Evolutionary conservation across 345 rosid genomes (phyloP), one percentile per base, ranked within the genome.

Genomic region (Dipteronia dyeriana): DNA sequence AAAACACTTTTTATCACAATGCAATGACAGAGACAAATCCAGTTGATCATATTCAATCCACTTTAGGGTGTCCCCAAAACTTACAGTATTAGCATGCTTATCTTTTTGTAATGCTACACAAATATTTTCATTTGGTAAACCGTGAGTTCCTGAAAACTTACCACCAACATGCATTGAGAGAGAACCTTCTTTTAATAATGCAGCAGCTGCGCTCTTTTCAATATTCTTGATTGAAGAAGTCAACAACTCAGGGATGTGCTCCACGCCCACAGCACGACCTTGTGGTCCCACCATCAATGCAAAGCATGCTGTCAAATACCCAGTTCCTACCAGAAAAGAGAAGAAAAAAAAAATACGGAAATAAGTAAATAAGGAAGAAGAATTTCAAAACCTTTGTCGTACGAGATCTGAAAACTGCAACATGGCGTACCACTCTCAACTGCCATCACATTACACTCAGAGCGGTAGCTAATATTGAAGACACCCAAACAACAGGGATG

Each of bases 301-400:
- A 85, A 97, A 92, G 87, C 97, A 97, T 65, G 94, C 98, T 26
- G 97, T 91, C 80, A 97, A 87, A 79, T 97, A 97, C 22, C 99
- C 98, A 11, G 95, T 94, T 61, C 98, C 99, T 96, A 79, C 47
- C 82, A 26, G 23, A 66, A 68, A 76, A 26, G 13, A n/a, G 26
- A 7, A 10, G 45, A 5, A 39, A 7, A 56, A 17, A 56, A 8
- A 6, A 56, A 13, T 0, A 34, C 0, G 54, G 57, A 53, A 16
- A 53, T 53, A 53, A 53, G 20, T 16, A 53, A 3, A 14, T 5
- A 16, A 54, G 4, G 39, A 20, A 7, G 41, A 73, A 29, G 6
- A 34, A 61, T 34, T 68, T 38, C 12, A 57, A 19, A 75, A 69
- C 64, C 22, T 69, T 66, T 54, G 16, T 61, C 25, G 25, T 34